These are phyloP conservation scores for Cucumis cinereus DNA, from an alignment of 306 rosid genomes.

Conservation along the genomic window DNA sequence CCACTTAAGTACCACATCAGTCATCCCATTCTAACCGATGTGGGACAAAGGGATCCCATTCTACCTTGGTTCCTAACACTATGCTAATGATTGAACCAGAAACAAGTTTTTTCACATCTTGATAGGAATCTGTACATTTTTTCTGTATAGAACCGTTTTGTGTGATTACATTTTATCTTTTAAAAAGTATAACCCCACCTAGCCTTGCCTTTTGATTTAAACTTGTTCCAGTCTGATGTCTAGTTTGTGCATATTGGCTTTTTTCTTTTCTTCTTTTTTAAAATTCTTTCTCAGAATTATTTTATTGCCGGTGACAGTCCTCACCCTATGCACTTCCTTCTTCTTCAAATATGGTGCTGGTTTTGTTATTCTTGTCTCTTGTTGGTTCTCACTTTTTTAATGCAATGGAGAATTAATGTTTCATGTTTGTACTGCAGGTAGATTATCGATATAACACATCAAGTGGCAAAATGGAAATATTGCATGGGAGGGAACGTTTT, in stretches of 20 bases:
- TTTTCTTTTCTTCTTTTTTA: background rate
- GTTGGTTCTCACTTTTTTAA: background rate
- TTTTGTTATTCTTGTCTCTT: background rate
- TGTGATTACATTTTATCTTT: too few relatives aligned
- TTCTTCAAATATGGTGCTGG: background rate
- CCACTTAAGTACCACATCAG: too few relatives aligned
- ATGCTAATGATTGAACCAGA: too few relatives aligned
- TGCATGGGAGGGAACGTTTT: slow-evolving; percentile 57
- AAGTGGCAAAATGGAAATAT: slow-evolving; percentile 30
- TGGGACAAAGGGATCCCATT: too few relatives aligned
- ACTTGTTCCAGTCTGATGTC: background rate
- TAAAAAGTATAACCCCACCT: background rate
- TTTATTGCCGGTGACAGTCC: background rate
- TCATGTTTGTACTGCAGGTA: slow-evolving; percentile 47
- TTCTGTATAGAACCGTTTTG: too few relatives aligned
- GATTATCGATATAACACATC: slow-evolving; percentile 46
- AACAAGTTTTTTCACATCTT: too few relatives aligned
- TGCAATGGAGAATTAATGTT: slow-evolving; percentile 2
- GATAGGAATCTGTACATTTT: too few relatives aligned
- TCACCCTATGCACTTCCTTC: background rate
- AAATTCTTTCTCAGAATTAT: background rate
- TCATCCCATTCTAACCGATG: too few relatives aligned
- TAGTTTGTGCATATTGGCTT: background rate
- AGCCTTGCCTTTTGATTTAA: background rate
- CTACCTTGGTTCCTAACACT: too few relatives aligned